A percentile compares a stretch with the other conserved stretches of the same genome.
These are phyloP conservation scores for Sporothrix pallida DNA, from an alignment of 2,329 filamentous ascomycete species.

Conservation along the genomic window DNA sequence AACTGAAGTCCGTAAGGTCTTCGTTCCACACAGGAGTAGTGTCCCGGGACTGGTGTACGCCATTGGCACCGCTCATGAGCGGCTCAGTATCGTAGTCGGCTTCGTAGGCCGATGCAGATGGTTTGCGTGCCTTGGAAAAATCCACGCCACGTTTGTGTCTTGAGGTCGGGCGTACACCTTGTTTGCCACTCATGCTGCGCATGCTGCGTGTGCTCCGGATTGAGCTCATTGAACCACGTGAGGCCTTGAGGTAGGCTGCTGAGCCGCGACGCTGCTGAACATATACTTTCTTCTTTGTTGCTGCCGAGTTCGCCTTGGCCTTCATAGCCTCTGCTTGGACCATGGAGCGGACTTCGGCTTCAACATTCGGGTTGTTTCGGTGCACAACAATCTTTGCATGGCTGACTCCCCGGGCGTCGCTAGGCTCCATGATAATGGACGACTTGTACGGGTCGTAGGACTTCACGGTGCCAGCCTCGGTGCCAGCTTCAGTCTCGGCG, in stretches of 20 bases:
- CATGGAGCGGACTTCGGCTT: slow-evolving; percentile 46
- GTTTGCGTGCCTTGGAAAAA: slow-evolving; percentile 58
- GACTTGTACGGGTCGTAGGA: slow-evolving; percentile 88
- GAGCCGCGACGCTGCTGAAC: slow-evolving; percentile 43
- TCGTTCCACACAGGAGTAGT: slow-evolving; percentile 60
- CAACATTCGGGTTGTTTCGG: slow-evolving; percentile 51
- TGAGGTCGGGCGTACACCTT: slow-evolving; percentile 51
- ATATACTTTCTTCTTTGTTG: slow-evolving; percentile 38
- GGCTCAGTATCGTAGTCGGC: slow-evolving; percentile 27
- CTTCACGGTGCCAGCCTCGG: slow-evolving; percentile 55
- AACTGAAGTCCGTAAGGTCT: slow-evolving; percentile 82
- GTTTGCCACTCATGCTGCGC: slow-evolving; percentile 44
- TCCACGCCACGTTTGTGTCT: slow-evolving; percentile 61
- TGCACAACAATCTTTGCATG: slow-evolving; percentile 74
- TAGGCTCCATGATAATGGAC: slow-evolving; percentile 57
- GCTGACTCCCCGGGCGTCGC: slow-evolving; percentile 55
- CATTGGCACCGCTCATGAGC: slow-evolving; percentile 33
- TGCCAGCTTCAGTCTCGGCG: slow-evolving; percentile 51
- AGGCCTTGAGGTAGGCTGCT: slow-evolving; percentile 43
- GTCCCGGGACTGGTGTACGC: background rate
- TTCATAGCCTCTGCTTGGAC: slow-evolving; percentile 36
- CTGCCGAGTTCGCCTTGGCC: slow-evolving; percentile 24
- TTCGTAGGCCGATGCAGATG: slow-evolving; percentile 40
- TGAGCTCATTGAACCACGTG: slow-evolving; percentile 55
- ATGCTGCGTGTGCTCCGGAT: slow-evolving; percentile 51